Base-by-base conservation (phyloP, 225 moss, liverwort and hornwort species). In the Marchantia polymorpha region DNA sequence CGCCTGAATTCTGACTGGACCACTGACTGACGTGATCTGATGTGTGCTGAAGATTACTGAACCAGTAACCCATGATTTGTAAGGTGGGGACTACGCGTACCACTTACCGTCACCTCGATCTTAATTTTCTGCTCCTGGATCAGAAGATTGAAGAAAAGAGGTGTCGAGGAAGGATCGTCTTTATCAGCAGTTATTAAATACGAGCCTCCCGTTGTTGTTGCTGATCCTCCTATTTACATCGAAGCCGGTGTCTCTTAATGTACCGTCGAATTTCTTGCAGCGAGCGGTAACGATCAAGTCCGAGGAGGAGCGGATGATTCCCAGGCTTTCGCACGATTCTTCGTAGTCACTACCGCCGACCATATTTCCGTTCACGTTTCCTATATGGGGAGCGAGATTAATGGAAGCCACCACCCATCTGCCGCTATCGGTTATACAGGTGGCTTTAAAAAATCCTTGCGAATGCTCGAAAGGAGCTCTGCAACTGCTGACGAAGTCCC, bases 231-330 rank as follows among this genome's bases (percentile, higher is more conserved):
- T 15, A 16, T 66, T 67, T 7, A 65, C 64, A 25, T 77, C 77
- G 65, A 8, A 77, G 7, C 64, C 63, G 15, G 77, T 77, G 0
- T 64, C 64, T 26, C 66, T 52, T 9, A 64, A 39, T 0, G 23
- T 14, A 27, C 77, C 77, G 64, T 77, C 77, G 51, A 64, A 64
- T 30, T 77, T 77, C 49, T 25, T 77, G 77, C 77, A 77, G 5
- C 48, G 63, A 17, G 77, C 77, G 25, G 64, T 64, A 48, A 50
- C 66, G 52, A 77, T 64, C 47, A 77, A 77, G 9, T 49, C 48
- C 50, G 48, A 22, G 7, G 64, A 64, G 39, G 63, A 77, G 13
- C 66, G 63, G 17, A 52, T 52, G 29, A 64, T 48, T 19, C 77
- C 77, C 6, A 3, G 19, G 1, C n/a, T 49, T 51, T 65, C 51